These are phyloP conservation scores for Dendrobium officinale DNA, from an alignment of 106 monocot species.

Conservation along the genomic window DNA sequence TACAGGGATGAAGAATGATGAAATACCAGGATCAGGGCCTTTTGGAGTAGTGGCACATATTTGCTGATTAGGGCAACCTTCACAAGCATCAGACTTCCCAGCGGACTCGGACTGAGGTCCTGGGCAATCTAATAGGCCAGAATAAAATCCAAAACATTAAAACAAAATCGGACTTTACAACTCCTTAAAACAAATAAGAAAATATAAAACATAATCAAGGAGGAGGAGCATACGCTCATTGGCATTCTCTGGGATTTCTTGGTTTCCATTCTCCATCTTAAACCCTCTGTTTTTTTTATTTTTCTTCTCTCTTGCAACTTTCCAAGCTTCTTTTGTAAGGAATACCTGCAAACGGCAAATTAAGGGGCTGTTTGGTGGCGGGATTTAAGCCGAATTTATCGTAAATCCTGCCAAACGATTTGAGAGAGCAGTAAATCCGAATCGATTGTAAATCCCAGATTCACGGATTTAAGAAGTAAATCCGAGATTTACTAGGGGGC, in stretches of 20 bases:
- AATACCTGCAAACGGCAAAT: neutral
- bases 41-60: slow-evolving; percentile 83
- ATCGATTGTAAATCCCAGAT: too few relatives aligned
- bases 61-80: slow-evolving; percentile 89
- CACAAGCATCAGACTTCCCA: slow-evolving; percentile 76
- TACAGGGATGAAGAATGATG: too few relatives aligned
- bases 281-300: neutral
- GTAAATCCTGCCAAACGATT: too few relatives aligned
- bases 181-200: neutral
- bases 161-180: neutral
- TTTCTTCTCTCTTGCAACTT: neutral
- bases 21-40: slow-evolving; percentile 85
- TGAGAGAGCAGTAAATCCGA: too few relatives aligned
- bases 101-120: slow-evolving; percentile 79
- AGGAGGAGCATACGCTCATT: slow-evolving; percentile 52
- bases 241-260: slow-evolving; percentile 64
- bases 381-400: too few relatives aligned
- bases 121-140: slow-evolving; percentile 56
- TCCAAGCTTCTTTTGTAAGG: neutral
- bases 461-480: too few relatives aligned
- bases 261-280: slow-evolving; percentile 34
- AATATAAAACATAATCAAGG: slow-evolving; percentile 11
- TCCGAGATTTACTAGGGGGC: too few relatives aligned
- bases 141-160: neutral
- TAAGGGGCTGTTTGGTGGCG: too few relatives aligned